Evolutionary conservation across 345 rosid genomes (phyloP).

Genomic region (Sonneratia alba): DNA sequence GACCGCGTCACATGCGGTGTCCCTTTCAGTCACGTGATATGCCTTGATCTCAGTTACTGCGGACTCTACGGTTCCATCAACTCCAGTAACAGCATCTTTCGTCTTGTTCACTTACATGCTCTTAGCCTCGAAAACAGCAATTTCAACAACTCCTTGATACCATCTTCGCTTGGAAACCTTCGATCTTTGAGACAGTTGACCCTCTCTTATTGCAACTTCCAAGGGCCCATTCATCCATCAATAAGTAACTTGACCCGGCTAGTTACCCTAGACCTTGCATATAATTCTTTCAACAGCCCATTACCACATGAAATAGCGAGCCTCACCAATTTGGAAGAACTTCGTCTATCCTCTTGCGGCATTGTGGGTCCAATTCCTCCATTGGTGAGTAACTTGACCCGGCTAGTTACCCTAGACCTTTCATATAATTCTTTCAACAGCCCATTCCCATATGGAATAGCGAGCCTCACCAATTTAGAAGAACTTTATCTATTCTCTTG

Average conservation of each 20-base stretch:
- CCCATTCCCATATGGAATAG: conserved; percentile 5
- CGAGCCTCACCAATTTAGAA: neutral
- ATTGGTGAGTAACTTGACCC: neutral
- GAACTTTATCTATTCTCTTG: neutral
- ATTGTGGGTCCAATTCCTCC: neutral
- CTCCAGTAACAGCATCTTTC: too few species aligned
- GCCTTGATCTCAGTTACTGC: neutral
- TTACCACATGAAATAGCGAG: too few species aligned
- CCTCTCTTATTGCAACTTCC: neutral
- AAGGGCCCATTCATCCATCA: neutral
- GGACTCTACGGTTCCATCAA: neutral
- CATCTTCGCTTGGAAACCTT: neutral
- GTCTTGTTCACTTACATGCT: too few species aligned
- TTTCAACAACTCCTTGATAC: too few species aligned
- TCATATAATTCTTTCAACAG: neutral
- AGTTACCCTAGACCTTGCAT: neutral
- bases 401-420: conserved; percentile 2
- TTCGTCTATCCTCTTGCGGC: too few species aligned
- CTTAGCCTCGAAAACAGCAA: too few species aligned
- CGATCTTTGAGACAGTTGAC: neutral
- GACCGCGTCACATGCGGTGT: conserved; percentile 1
- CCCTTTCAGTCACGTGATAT: neutral
- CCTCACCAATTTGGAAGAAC: too few species aligned
- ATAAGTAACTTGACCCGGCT: neutral
- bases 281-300: neutral